Evolutionary conservation across 768 basidiomycete species (phyloP), one percentile per base, ranked within the genome.

Genomic region (Lactarius hengduanensis): DNA sequence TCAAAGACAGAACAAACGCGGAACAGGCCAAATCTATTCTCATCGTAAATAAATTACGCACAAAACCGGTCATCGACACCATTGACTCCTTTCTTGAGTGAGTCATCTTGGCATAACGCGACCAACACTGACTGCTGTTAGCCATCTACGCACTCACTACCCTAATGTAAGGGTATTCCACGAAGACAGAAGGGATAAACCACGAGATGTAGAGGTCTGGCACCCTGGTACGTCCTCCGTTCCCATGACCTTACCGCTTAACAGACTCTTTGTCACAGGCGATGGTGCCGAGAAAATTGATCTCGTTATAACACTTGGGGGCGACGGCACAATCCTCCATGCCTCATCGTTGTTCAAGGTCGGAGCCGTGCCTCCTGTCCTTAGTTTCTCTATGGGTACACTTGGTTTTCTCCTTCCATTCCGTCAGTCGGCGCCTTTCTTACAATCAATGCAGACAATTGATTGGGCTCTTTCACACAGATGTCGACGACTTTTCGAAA

Each of bases 301-400:
- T 74, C 80, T 98, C 10, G 89, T 97, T 22, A 86, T 97, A 32
- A 96, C 96, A 0, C 78, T 98, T 1, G 96, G 96, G 55, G 96
- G 96, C 40, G 96, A 98, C 73, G 96, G 96, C 10, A 97, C 96
- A 6, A 95, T 97, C 58, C 82, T 98, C 1, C 94, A 96, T 73
- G 92, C 94, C 0, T 95, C 95, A 1, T 93, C 93, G 8, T 78
- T 98, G 10, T 98, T 98, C 76, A 91, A 88, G 70, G 80, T 86
- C 4, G 93, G 91, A n/a, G 91, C 91, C 26, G 94, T 97, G 9
- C 96, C 96, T 5, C 96, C 96, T 0, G 94, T 89, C 0, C 74
- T 96, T 26, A 93, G 92, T 72, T 93, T 96, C 76, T 92, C 90
- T 0, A 90, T 94, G 90, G 96, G 96, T 9, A 95, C 92, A 10